phyloP scores from a whole-genome alignment of 164 flowering plant species.

The Magnolia kwangsiensis region DNA sequence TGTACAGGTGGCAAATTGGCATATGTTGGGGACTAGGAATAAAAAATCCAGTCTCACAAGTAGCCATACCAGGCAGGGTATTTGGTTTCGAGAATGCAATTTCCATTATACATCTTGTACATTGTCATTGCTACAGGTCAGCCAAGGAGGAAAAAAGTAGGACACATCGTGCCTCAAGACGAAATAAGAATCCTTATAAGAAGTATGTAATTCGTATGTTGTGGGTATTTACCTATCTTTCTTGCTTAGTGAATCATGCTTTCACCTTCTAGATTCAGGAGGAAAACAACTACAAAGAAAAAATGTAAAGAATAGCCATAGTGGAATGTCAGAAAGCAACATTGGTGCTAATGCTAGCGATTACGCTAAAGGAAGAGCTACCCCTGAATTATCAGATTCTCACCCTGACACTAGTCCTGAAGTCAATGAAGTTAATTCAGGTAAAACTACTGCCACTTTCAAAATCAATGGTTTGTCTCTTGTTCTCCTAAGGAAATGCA shows the following conservation, averaged over 20 bases:
- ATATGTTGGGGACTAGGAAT: neutral
- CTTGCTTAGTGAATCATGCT: constrained; percentile 17
- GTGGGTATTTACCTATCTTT: neutral
- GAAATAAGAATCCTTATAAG: constrained; percentile 30
- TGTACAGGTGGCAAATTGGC: neutral
- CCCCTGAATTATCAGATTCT: constrained; percentile 29
- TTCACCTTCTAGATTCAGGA: constrained; percentile 31
- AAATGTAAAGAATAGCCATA: constrained; percentile 27
- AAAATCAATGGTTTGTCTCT: neutral
- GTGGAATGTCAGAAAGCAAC: constrained; percentile 20
- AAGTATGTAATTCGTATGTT: constrained; percentile 40
- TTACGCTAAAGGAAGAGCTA: constrained; percentile 22
- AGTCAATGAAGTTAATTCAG: constrained; percentile 31
- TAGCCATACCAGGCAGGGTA: neutral
- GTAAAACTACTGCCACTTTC: constrained; percentile 15
- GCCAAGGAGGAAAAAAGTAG: constrained; percentile 30
- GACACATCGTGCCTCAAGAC: constrained; percentile 21
- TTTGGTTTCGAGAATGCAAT: constrained; percentile 1
- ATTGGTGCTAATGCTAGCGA: constrained; percentile 14
- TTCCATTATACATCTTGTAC: neutral
- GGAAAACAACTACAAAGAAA: constrained; percentile 57
- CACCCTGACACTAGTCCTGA: constrained; percentile 21
- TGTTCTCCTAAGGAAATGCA: neutral
- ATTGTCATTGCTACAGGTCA: constrained; percentile 34
- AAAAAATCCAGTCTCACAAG: neutral